These are phyloP conservation scores for Trypanosoma congolense DNA, from an alignment of 208 protist species.

Conservation along the genomic window DNA sequence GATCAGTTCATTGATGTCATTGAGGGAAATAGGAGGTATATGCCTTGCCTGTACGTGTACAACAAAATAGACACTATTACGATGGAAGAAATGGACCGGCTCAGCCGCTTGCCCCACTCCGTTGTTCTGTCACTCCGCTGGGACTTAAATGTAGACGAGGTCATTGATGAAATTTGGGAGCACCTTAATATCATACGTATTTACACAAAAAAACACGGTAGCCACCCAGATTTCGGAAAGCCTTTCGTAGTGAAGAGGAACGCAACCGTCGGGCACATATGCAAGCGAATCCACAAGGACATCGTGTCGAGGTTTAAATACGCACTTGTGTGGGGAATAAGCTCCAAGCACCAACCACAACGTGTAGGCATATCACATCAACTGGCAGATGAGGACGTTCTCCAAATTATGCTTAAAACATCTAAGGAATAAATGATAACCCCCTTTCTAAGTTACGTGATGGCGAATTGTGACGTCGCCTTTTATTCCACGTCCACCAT, in stretches of 20 bases:
- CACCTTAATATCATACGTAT: constrained; percentile 95
- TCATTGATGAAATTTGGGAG: constrained; percentile 95
- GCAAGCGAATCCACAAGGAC: constrained; percentile 92
- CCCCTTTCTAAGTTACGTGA: not conserved
- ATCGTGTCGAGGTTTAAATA: constrained; percentile 92
- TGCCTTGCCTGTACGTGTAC: constrained; percentile 93
- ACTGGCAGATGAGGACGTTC: constrained; percentile 89
- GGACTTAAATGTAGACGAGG: constrained; percentile 91
- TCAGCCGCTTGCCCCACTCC: constrained; percentile 88
- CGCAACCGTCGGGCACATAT: constrained; percentile 89
- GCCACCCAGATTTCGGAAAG: constrained; percentile 93
- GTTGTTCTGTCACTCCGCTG: constrained; percentile 87
- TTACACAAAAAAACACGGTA: constrained; percentile 95
- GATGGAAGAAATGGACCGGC: constrained; percentile 95
- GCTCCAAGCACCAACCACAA: constrained; percentile 95
- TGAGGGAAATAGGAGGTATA: constrained; percentile 93
- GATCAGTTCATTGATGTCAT: constrained; percentile 99
- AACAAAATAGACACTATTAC: constrained; percentile 97
- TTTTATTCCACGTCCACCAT: not conserved
- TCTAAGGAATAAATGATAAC: constrained; percentile 65
- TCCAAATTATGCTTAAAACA: constrained; percentile 89
- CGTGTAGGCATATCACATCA: constrained; percentile 90
- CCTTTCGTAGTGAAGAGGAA: constrained; percentile 91
- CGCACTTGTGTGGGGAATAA: constrained; percentile 93
- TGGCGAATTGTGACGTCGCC: not conserved